Conservation (phyloP, 495 filamentous ascomycete species). For the Hyphodiscus hymeniophilus region DNA sequence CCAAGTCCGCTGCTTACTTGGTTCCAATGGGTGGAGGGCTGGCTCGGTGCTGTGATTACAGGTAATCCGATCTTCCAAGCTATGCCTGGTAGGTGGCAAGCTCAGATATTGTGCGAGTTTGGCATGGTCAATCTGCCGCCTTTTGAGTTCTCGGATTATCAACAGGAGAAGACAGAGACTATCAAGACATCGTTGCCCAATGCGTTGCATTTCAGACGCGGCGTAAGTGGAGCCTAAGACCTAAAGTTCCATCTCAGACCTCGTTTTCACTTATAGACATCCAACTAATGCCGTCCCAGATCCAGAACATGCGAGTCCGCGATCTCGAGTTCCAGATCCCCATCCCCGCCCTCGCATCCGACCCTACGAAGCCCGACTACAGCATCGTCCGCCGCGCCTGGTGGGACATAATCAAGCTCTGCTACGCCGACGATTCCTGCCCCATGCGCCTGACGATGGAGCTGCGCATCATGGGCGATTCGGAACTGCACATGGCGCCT, state of each 20-base stretch:
- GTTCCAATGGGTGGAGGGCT: constrained; percentile 38
- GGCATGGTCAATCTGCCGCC: constrained; percentile 37
- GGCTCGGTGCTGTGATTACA: constrained; percentile 34
- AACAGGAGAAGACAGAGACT: neutral
- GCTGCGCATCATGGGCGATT: constrained; percentile 41
- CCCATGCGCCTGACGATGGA: constrained; percentile 46
- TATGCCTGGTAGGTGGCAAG: constrained; percentile 38
- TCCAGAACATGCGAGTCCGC: constrained; percentile 45
- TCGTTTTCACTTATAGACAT: no score
- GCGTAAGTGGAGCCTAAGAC: no score
- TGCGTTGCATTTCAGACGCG: constrained; percentile 45
- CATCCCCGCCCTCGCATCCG: constrained; percentile 25
- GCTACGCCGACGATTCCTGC: constrained; percentile 31
- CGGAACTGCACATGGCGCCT: constrained; percentile 45
- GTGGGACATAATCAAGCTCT: constrained; percentile 44
- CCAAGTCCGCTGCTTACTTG: constrained; percentile 31
- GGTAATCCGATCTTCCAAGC: constrained; percentile 29
- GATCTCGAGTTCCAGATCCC: constrained; percentile 44
- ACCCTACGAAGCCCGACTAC: constrained; percentile 34
- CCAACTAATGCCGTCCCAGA: neutral
- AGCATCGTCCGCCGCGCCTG: constrained; percentile 36
- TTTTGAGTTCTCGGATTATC: constrained; percentile 20
- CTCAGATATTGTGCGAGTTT: constrained; percentile 30
- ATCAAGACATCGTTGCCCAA: constrained; percentile 39
- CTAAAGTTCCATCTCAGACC: no score